A percentile compares a stretch with the other conserved stretches of the same genome.
These are phyloP conservation scores for Hyaloraphidium curvatum DNA, from an alignment of 192 early-diverging fungal genomes.

Conservation along the genomic window DNA sequence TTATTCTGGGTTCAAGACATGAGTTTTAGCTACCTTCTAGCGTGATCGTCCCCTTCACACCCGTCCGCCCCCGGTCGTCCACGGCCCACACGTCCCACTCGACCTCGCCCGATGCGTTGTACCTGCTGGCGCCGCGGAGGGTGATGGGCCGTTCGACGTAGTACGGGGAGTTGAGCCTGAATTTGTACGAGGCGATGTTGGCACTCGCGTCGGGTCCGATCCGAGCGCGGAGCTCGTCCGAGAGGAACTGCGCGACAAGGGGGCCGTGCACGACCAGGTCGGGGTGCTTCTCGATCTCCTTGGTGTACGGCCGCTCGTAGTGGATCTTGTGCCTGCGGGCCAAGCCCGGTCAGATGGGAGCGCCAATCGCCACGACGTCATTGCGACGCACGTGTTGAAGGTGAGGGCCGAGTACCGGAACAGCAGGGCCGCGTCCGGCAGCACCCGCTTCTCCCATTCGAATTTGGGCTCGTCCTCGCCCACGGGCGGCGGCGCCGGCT, in stretches of 20 bases:
- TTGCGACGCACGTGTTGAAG: too few species aligned
- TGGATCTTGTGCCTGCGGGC: not conserved
- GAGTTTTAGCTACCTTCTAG: too few species aligned
- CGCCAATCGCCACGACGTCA: too few species aligned
- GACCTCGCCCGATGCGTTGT: not conserved
- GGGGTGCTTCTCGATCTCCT: not conserved
- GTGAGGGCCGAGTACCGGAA: slow-evolving; percentile 2
- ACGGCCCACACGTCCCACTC: not conserved
- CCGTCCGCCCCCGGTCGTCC: not conserved
- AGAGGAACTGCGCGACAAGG: not conserved
- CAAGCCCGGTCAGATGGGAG: too few species aligned
- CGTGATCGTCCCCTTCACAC: not conserved
- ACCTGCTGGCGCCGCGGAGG: not conserved
- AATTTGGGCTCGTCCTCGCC: not conserved
- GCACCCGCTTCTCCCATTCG: not conserved
- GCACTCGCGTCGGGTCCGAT: too few species aligned
- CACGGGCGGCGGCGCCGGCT: not conserved
- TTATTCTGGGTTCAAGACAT: too few species aligned
- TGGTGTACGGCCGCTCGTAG: slow-evolving; percentile 2
- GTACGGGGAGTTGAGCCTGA: slow-evolving; percentile 3
- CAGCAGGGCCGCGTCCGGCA: not conserved
- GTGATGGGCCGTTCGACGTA: not conserved
- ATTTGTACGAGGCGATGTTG: not conserved
- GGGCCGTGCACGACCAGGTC: slow-evolving; percentile 4
- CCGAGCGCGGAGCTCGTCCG: not conserved